Percentiles rank a stretch among this genome's conserved stretches.
Conservation (phyloP, 2,329 filamentous ascomycete species). For the Diplodia scrobiculata region DNA sequence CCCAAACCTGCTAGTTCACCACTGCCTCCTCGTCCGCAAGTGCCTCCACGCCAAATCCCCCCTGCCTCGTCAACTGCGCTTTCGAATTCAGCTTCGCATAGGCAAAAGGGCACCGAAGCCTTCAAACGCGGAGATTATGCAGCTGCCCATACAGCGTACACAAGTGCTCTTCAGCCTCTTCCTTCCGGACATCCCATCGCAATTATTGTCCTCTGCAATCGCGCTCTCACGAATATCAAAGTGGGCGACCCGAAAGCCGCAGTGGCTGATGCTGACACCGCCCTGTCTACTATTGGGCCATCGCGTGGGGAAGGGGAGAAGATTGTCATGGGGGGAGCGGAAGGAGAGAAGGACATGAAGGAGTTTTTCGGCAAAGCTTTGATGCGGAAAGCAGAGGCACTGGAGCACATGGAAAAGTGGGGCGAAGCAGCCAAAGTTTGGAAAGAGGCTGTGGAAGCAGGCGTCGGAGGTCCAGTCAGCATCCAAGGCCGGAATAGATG, state of each 20-base stretch:
- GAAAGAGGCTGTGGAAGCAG: constrained; percentile 78
- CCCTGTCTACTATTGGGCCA: constrained; percentile 76
- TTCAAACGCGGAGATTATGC: constrained; percentile 95
- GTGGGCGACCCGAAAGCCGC: constrained; percentile 88
- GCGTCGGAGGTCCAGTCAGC: constrained; percentile 81
- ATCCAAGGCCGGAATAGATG: constrained; percentile 86
- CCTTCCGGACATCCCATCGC: constrained; percentile 78
- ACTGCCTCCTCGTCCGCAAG: constrained; percentile 50
- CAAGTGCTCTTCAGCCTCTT: constrained; percentile 71
- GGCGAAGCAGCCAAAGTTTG: constrained; percentile 77
- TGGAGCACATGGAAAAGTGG: constrained; percentile 97
- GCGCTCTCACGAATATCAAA: constrained; percentile 85
- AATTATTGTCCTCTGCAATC: constrained; percentile 89
- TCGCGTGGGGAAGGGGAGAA: constrained; percentile 77
- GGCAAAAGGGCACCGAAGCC: constrained; percentile 78
- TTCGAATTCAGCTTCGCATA: constrained; percentile 73
- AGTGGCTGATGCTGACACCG: constrained; percentile 79
- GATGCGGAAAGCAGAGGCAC: constrained; percentile 89
- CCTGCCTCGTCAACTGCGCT: constrained; percentile 68
- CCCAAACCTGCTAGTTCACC: constrained; percentile 47
- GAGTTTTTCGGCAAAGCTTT: constrained; percentile 93
- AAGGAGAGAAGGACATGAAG: constrained; percentile 76
- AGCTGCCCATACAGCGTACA: constrained; percentile 80
- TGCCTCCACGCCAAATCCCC: constrained; percentile 64
- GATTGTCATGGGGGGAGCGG: constrained; percentile 66